Evolutionary conservation across 495 filamentous ascomycete species (phyloP).

Genomic region (Pseudomonodictys pantanalensis): DNA sequence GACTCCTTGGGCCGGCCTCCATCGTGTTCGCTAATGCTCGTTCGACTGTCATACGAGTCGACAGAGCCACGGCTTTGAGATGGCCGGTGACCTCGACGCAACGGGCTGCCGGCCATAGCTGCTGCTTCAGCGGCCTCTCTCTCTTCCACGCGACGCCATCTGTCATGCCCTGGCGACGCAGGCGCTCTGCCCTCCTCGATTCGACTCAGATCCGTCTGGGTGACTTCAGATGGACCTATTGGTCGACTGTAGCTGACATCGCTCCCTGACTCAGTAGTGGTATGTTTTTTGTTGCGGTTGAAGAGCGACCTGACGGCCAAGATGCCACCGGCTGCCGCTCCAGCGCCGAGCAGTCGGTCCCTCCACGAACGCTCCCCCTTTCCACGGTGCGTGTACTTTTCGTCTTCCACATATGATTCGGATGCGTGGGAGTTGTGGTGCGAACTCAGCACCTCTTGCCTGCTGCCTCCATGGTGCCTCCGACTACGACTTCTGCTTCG

Average conservation of each 20-base stretch:
- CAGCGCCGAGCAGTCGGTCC: slow-evolving; percentile 63
- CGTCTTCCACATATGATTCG: slow-evolving; percentile 30
- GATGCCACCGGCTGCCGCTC: slow-evolving; percentile 64
- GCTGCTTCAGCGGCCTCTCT: slow-evolving; percentile 38
- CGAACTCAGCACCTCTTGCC: slow-evolving; percentile 34
- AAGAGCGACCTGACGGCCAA: slow-evolving; percentile 63
- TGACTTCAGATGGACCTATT: slow-evolving; percentile 36
- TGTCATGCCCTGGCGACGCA: slow-evolving; percentile 38
- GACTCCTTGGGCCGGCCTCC: slow-evolving; percentile 39
- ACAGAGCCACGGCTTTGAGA: slow-evolving; percentile 43
- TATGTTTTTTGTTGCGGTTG: slow-evolving; percentile 50
- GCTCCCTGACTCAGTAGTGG: slow-evolving; percentile 58
- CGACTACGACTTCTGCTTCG: slow-evolving; percentile 33
- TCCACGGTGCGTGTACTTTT: slow-evolving; percentile 36
- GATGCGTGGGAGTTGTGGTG: slow-evolving; percentile 33
- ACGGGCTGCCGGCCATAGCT: slow-evolving; percentile 24
- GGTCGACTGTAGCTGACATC: slow-evolving; percentile 37
- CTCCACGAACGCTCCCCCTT: slow-evolving; percentile 46
- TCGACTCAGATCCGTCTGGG: slow-evolving; percentile 40
- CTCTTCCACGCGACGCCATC: slow-evolving; percentile 43
- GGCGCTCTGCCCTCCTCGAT: slow-evolving; percentile 43
- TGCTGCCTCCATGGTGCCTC: slow-evolving; percentile 13
- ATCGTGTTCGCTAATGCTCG: slow-evolving; percentile 30
- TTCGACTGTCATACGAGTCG: slow-evolving; percentile 34
- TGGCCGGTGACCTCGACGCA: slow-evolving; percentile 33